These are phyloP conservation scores for Lodderomyces theae DNA, from an alignment of 1,139 yeast species.

Conservation along the genomic window DNA sequence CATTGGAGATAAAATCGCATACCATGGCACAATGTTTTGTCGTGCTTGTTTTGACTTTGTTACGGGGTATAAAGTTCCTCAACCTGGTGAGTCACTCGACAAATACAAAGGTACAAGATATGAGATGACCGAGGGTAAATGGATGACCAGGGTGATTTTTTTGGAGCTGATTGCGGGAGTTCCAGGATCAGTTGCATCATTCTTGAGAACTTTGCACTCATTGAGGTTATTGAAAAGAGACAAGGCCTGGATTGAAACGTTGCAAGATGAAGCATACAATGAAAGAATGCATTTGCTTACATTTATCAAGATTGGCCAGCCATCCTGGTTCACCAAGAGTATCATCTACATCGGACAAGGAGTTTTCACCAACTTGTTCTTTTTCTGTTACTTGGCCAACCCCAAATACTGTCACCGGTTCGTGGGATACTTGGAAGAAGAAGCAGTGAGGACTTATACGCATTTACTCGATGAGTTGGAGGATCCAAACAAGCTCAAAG, in stretches of 20 bases:
- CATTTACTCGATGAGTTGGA: constrained; percentile 56
- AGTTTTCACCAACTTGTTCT: constrained; percentile 65
- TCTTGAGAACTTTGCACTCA: constrained; percentile 63
- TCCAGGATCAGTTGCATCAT: constrained; percentile 77
- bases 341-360: constrained; percentile 70
- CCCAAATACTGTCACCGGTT: constrained; percentile 73
- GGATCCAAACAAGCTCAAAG: constrained; percentile 50
- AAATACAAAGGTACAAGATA: constrained; percentile 47
- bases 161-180: constrained; percentile 76
- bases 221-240: constrained; percentile 61
- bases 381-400: constrained; percentile 54
- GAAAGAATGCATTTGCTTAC: constrained; percentile 78
- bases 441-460: constrained; percentile 71
- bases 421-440: constrained; percentile 79
- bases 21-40: constrained; percentile 39
- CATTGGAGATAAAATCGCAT: constrained; percentile 54
- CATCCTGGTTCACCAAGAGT: constrained; percentile 56
- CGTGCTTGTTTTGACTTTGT: constrained; percentile 56
- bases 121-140: constrained; percentile 59
- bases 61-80: constrained; percentile 65
- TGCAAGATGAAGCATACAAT: constrained; percentile 74
- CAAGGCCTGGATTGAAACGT: constrained; percentile 74
- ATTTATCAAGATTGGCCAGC: constrained; percentile 63
- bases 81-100: constrained; percentile 20
- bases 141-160: constrained; percentile 68